Evolutionary conservation across 2,329 filamentous ascomycete genomes (phyloP).

Genomic region (Aspergillus sp.): DNA sequence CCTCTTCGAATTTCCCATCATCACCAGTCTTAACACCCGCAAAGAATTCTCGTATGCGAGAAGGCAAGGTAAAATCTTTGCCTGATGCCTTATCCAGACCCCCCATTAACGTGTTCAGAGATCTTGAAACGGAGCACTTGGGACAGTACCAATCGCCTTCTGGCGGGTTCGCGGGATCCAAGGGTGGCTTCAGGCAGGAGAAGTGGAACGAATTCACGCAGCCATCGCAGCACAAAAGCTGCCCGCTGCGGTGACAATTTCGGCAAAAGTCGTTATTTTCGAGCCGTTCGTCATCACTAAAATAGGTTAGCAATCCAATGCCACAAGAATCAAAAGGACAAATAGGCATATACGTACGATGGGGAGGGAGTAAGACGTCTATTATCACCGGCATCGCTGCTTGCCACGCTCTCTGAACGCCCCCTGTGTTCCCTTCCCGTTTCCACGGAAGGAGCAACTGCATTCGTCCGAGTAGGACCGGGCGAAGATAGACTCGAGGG

Average conservation of each 20-base stretch:
- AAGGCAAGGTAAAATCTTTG: conserved; percentile 73
- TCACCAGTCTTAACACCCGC: conserved; percentile 76
- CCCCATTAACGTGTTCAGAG: conserved; percentile 68
- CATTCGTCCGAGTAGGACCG: conserved; percentile 1
- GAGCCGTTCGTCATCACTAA: conserved; percentile 28
- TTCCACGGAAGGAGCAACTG: conserved; percentile 1
- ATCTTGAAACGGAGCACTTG: conserved; percentile 57
- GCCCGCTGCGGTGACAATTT: conserved; percentile 80
- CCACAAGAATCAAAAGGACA: not conserved
- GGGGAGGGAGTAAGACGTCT: conserved; percentile 27
- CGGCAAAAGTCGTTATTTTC: conserved; percentile 92
- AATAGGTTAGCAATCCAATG: conserved; percentile 20
- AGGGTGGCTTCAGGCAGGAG: conserved; percentile 80
- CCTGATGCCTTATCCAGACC: conserved; percentile 71
- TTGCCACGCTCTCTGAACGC: conserved; percentile 26
- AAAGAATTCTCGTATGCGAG: conserved; percentile 73
- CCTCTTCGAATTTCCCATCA: conserved; percentile 81
- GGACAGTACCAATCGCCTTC: conserved; percentile 85
- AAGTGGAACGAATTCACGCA: conserved; percentile 92
- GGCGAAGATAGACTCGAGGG: conserved; percentile 21
- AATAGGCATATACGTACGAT: conserved; percentile 11
- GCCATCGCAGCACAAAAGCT: conserved; percentile 90
- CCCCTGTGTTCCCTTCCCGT: conserved; percentile 10
- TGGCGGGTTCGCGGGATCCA: conserved; percentile 65
- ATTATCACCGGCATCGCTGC: conserved; percentile 31